Evolutionary conservation across 140 eudicot genomes (phyloP), one percentile per base, ranked within the genome.

Genomic region (Bidens hawaiensis): DNA sequence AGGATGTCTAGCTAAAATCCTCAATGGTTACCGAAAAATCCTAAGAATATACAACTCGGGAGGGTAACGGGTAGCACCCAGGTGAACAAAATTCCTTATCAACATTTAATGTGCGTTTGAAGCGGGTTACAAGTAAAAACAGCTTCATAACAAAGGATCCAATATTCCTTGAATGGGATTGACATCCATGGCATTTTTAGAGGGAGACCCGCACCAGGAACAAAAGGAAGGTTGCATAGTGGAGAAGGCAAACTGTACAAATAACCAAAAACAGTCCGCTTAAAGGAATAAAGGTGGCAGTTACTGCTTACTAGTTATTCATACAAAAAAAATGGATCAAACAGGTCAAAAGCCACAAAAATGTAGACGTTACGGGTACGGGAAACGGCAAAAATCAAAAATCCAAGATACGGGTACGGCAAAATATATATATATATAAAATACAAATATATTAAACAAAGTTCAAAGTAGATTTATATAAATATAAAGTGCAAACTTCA

Each of bases 61-160:
- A 17, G 47, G 22, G 9, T 23, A 55, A 56, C n/a, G n/a, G n/a
- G n/a, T n/a, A n/a, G n/a, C n/a, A n/a, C n/a, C 48, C 16, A 68
- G 24, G 30, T 14, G 27, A 10, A 27, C 42, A 19, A 25, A 34
- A 5, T 7, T 50, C 8, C 53, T 60, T 4, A 51, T 56, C 42
- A 55, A 23, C 24, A 34, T 38, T 67, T 67, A 38, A 33, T 12
- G 55, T 30, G 59, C 2, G 11, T 60, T 22, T 12, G 49, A 9
- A 58, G 2, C 15, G 81, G 75, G 47, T 69, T 75, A 75, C 90
- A 81, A 21, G 82, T 51, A 64, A 74, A 68, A 27, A 94, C 86
- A 50, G 99, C 87, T 49, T 83, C 79, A 69, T 52, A 55, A 70
- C 97, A 94, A 64, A 94, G 82, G 53, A 53, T 50, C 99, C 99